These are phyloP conservation scores for Cerioporus squamosus DNA, from an alignment of 1,284 basidiomycete species.

Conservation along the genomic window DNA sequence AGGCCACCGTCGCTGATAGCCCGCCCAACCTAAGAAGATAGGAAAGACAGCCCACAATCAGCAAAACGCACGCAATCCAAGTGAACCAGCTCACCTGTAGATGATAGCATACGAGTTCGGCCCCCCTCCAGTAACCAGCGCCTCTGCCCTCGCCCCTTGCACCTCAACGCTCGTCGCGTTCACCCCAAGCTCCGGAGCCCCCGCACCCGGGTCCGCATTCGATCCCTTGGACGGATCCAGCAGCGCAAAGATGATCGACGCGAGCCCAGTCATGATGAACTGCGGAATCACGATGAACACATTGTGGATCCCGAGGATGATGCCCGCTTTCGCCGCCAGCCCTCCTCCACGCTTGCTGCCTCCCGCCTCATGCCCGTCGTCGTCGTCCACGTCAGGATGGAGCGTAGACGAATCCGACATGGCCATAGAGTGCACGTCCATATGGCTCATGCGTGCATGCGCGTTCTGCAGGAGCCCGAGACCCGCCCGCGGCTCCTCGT, in stretches of 20 bases:
- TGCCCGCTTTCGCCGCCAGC: constrained; percentile 74
- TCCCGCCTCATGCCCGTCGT: not conserved
- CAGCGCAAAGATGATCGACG: constrained; percentile 69
- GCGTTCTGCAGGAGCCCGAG: constrained; percentile 46
- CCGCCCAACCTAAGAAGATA: constrained; percentile 64
- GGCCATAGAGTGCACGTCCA: constrained; percentile 35
- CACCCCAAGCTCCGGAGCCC: constrained; percentile 23
- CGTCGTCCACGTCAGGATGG: constrained; percentile 7
- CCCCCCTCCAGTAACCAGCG: constrained; percentile 25
- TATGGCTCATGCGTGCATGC: constrained; percentile 48
- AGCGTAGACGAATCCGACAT: constrained; percentile 23
- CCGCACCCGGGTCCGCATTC: constrained; percentile 33
- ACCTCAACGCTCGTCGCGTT: constrained; percentile 14
- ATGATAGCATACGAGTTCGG: constrained; percentile 79
- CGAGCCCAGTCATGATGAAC: constrained; percentile 70
- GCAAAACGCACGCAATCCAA: not conserved
- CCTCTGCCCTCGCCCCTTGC: constrained; percentile 12
- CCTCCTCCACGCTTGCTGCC: constrained; percentile 19
- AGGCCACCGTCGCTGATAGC: constrained; percentile 71
- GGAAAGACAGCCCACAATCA: not conserved
- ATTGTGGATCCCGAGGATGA: constrained; percentile 92
- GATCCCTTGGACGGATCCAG: constrained; percentile 60
- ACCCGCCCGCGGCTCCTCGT: constrained; percentile 2
- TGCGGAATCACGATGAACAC: constrained; percentile 85
- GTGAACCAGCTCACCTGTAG: constrained; percentile 61